Percentiles rank a stretch among this genome's conserved stretches.
Evolutionary conservation across 352 stramenopile species (phyloP).

Genomic region (Pythium dissimile): DNA sequence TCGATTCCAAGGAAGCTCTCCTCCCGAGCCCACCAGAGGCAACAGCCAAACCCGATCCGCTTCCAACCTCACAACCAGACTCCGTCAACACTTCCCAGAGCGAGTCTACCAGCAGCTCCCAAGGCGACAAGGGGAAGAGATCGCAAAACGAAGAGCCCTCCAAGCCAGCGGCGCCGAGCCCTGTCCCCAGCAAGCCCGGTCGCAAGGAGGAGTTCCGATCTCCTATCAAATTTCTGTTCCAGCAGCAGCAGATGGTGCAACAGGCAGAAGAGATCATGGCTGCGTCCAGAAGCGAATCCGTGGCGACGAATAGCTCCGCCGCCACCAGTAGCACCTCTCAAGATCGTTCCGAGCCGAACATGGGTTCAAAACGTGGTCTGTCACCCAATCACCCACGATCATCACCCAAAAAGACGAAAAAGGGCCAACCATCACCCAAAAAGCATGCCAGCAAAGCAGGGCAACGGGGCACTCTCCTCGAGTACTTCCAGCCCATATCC

Average conservation of each 20-base stretch:
- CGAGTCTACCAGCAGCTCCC: not conserved
- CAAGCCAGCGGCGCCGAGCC: not conserved
- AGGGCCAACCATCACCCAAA: conserved; percentile 15
- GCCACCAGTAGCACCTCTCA: not conserved
- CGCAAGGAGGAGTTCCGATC: conserved; percentile 19
- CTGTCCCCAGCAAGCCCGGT: conserved; percentile 14
- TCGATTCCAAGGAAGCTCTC: not conserved
- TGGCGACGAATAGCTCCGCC: not conserved
- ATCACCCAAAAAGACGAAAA: conserved; percentile 21
- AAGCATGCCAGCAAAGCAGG: conserved; percentile 20
- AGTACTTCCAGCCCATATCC: conserved; percentile 41
- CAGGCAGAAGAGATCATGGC: conserved; percentile 16
- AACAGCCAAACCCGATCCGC: not conserved
- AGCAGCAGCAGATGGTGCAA: conserved; percentile 23
- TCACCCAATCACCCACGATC: conserved; percentile 16
- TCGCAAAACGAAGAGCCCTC: not conserved
- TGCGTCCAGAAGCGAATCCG: conserved; percentile 1
- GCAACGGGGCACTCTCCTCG: conserved; percentile 46
- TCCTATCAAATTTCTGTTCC: conserved; percentile 17
- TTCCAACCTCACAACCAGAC: not conserved
- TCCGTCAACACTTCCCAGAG: not conserved
- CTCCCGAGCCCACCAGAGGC: too few species aligned
- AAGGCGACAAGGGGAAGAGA: not conserved
- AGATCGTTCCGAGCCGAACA: not conserved
- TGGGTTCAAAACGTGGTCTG: conserved; percentile 30